Percentiles rank a stretch among this genome's conserved stretches.
Evolutionary conservation across 257 asterid species (phyloP).

Genomic region (Catharanthus roseus): DNA sequence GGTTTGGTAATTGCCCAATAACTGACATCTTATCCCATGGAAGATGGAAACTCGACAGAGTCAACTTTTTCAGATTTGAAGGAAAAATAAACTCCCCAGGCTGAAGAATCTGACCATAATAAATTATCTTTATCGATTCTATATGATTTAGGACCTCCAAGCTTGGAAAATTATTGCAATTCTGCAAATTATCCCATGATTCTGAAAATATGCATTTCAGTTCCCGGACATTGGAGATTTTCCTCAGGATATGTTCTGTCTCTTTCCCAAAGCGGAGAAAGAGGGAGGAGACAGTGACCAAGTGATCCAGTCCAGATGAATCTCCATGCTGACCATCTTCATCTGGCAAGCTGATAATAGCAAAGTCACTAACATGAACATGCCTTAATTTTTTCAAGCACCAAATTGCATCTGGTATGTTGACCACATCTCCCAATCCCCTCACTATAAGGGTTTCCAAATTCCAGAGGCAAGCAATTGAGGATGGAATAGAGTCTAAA

Average conservation of each 20-base stretch:
- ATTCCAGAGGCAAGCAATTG: neutral
- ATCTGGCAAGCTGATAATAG: neutral
- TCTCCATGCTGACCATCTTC: neutral
- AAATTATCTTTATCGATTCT: neutral
- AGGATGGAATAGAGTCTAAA: neutral
- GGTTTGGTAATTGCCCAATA: neutral
- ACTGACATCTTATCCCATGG: neutral
- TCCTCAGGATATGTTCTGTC: neutral
- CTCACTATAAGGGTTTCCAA: neutral
- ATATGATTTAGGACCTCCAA: neutral
- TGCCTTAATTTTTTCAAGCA: neutral
- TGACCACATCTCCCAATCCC: neutral
- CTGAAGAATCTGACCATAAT: neutral
- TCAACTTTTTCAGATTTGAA: neutral
- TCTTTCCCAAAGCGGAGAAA: neutral
- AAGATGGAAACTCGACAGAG: neutral
- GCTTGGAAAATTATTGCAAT: neutral
- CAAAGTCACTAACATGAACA: neutral
- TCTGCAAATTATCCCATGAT: neutral
- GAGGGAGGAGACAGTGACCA: neutral
- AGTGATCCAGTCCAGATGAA: neutral
- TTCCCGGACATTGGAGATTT: neutral
- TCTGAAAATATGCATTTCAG: neutral
- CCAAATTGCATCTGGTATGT: neutral
- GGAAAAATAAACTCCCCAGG: neutral